These are phyloP conservation scores for Tulasnella sp. DNA, from an alignment of 768 basidiomycete species.

Conservation along the genomic window DNA sequence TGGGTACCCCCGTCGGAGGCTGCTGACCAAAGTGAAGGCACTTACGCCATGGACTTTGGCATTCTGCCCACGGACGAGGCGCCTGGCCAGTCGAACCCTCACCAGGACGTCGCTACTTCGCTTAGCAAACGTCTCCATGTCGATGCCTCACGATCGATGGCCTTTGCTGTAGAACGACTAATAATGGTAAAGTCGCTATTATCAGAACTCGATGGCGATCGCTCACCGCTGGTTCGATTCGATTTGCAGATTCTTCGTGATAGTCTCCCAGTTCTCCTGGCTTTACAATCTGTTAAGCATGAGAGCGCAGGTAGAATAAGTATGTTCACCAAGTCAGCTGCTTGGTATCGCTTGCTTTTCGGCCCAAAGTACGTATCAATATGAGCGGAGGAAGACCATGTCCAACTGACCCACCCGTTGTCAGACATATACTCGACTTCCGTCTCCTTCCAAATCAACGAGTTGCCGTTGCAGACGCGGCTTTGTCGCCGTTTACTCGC, in stretches of 20 bases:
- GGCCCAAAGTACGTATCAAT: slow-evolving; percentile 51
- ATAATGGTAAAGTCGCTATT: slow-evolving; percentile 31
- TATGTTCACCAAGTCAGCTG: slow-evolving; percentile 72
- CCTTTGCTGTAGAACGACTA: slow-evolving; percentile 32
- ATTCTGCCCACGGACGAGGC: not conserved
- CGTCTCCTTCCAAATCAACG: slow-evolving; percentile 64
- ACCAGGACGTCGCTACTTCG: slow-evolving; percentile 72
- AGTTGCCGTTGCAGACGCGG: slow-evolving; percentile 70
- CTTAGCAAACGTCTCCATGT: slow-evolving; percentile 69
- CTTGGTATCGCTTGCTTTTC: slow-evolving; percentile 77
- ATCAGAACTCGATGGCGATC: slow-evolving; percentile 41
- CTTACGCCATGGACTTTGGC: slow-evolving; percentile 35
- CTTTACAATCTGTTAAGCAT: slow-evolving; percentile 51
- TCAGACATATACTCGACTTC: slow-evolving; percentile 74
- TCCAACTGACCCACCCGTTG: slow-evolving; percentile 16
- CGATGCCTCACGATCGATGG: slow-evolving; percentile 41
- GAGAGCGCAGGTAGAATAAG: slow-evolving; percentile 50
- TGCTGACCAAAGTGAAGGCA: slow-evolving; percentile 34
- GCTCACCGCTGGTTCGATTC: slow-evolving; percentile 57
- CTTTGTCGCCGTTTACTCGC: slow-evolving; percentile 40
- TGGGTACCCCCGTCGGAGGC: slow-evolving; percentile 34
- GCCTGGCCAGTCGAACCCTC: slow-evolving; percentile 46
- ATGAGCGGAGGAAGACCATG: not conserved
- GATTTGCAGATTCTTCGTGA: slow-evolving; percentile 67
- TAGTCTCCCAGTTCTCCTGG: slow-evolving; percentile 72